phyloP scores from a whole-genome alignment of 768 basidiomycete genomes.

The Pilatotrama ljubarskyi region DNA sequence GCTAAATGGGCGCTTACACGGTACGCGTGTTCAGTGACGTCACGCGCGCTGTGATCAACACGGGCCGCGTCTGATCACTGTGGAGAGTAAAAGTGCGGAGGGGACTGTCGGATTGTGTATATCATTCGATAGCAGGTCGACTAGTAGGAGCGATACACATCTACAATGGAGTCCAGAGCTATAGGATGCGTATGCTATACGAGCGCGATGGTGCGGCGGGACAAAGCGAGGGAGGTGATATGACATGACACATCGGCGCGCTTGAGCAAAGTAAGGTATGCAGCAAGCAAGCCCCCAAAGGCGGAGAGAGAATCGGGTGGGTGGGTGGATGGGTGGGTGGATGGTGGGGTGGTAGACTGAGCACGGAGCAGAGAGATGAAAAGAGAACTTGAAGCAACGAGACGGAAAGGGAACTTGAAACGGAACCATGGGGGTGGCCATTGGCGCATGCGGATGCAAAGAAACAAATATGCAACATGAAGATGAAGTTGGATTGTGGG shows the following conservation, averaged over 20 bases:
- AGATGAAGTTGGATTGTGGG: background rate
- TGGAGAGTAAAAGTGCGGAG: background rate
- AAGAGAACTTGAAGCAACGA: background rate
- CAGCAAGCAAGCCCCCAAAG: background rate
- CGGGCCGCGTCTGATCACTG: background rate
- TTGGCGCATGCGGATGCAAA: background rate
- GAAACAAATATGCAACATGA: constrained; percentile 1
- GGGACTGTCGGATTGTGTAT: background rate
- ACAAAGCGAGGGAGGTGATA: constrained; percentile 13
- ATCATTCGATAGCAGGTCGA: constrained; percentile 20
- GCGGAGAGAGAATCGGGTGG: background rate
- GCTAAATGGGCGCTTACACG: background rate
- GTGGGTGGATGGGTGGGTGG: background rate
- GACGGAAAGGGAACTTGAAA: background rate
- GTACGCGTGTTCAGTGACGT: background rate
- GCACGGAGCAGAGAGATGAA: background rate
- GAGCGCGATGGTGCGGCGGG: constrained; percentile 7
- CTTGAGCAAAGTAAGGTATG: background rate
- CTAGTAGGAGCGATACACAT: constrained; percentile 17
- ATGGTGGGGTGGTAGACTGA: background rate
- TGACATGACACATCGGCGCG: constrained; percentile 10
- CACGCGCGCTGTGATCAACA: background rate
- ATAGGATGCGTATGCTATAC: constrained; percentile 19
- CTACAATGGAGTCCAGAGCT: constrained; percentile 15
- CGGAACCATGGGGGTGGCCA: too few species aligned